Evolutionary conservation across 75 land plant species (phyloP).

Genomic region (Larix kaempferi): DNA sequence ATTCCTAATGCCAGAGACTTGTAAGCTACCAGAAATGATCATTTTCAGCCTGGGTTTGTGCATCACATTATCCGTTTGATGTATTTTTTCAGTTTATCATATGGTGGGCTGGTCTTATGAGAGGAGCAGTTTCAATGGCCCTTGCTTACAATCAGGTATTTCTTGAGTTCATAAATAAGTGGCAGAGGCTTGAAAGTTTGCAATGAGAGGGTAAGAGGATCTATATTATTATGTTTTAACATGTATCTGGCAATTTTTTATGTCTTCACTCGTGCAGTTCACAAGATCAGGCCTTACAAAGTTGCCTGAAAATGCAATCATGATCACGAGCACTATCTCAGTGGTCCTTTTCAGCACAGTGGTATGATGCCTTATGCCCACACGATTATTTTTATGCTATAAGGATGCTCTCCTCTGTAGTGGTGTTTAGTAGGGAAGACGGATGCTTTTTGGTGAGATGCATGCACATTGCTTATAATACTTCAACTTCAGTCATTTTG

Average conservation of each 20-base stretch:
- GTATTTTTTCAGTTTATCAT: constrained; percentile 49
- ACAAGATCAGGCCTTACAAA: constrained; percentile 55
- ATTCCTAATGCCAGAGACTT: not conserved
- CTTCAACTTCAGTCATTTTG: not conserved
- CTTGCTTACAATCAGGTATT: constrained; percentile 90
- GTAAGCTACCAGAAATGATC: not conserved
- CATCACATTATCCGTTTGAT: not conserved
- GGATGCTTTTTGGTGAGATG: not conserved
- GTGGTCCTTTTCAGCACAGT: constrained; percentile 92
- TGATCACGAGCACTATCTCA: constrained; percentile 90
- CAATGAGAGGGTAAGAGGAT: not conserved
- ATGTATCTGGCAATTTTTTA: not conserved
- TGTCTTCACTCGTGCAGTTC: constrained; percentile 49
- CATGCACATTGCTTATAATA: not conserved
- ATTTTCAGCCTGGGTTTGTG: not conserved
- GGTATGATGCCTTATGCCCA: constrained; percentile 40
- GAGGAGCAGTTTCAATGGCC: constrained; percentile 95
- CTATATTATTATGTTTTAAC: not conserved
- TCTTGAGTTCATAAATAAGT: constrained; percentile 4
- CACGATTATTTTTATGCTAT: not conserved
- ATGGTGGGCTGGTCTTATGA: constrained; percentile 99
- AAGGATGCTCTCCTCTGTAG: not conserved
- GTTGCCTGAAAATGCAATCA: constrained; percentile 56
- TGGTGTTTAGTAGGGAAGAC: constrained; percentile 2
- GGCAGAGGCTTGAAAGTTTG: not conserved